Conservation (phyloP, 768 basidiomycete species). For the Trametes elegans region DNA sequence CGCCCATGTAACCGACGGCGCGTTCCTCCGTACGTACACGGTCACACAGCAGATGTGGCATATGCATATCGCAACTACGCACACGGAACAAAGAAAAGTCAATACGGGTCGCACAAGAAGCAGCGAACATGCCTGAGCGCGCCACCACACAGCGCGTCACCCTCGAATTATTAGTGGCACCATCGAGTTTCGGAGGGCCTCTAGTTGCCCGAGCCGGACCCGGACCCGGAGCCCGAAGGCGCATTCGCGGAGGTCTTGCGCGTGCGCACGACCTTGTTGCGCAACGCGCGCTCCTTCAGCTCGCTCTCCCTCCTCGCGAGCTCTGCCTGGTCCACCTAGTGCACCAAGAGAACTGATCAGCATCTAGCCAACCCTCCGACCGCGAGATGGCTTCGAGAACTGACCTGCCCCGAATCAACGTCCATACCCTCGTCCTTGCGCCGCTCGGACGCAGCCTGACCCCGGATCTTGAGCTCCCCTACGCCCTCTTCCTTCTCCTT, state of each 20-base stretch:
- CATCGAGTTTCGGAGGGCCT: too few species aligned
- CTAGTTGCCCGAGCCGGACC: background rate
- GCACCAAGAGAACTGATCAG: background rate
- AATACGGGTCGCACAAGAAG: too few species aligned
- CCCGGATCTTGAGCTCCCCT: slow-evolving; percentile 73
- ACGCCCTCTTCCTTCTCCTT: slow-evolving; percentile 28
- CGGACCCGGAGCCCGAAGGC: background rate
- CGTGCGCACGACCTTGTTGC: slow-evolving; percentile 79
- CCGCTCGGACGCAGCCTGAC: slow-evolving; percentile 58
- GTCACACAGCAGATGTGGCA: too few species aligned
- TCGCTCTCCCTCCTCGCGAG: slow-evolving; percentile 74
- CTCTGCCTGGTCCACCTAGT: slow-evolving; percentile 35
- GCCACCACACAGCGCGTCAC: too few species aligned
- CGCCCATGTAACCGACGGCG: too few species aligned
- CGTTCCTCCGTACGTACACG: too few species aligned
- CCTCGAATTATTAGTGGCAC: too few species aligned
- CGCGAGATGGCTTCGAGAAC: slow-evolving; percentile 1
- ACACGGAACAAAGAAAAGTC: too few species aligned
- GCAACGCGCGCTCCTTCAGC: slow-evolving; percentile 74
- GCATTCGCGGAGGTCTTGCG: slow-evolving; percentile 42
- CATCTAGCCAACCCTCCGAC: background rate
- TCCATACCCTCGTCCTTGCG: slow-evolving; percentile 51
- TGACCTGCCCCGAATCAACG: slow-evolving; percentile 28
- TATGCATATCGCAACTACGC: too few species aligned
- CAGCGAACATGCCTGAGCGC: too few species aligned